Conservation (phyloP, 1,284 basidiomycete genomes). For the Sanghuangporus sanghuang region DNA sequence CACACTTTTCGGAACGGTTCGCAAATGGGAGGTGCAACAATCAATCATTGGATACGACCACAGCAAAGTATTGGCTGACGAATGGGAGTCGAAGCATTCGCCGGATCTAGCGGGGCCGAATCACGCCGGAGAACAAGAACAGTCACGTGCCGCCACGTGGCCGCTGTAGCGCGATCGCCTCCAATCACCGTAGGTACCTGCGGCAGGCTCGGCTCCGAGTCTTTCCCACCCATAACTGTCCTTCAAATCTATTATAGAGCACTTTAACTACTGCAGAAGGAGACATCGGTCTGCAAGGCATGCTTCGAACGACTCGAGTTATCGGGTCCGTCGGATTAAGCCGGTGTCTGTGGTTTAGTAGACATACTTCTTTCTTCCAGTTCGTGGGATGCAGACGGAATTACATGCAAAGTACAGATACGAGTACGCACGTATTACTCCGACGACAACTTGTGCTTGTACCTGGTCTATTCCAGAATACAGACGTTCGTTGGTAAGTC, state of each 20-base stretch:
- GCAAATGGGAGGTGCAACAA: not conserved
- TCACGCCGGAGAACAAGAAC: not conserved
- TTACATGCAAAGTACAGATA: not conserved
- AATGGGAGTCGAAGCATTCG: not conserved
- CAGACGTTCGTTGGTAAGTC: not conserved
- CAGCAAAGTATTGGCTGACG: not conserved
- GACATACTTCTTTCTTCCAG: not conserved
- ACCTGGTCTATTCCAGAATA: not conserved
- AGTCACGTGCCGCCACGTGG: not conserved
- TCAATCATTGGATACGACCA: not conserved
- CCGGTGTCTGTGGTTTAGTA: not conserved
- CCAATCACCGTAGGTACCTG: too few species aligned
- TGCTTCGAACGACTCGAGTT: too few species aligned
- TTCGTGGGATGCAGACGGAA: not conserved
- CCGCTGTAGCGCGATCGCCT: not conserved
- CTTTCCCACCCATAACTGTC: too few species aligned
- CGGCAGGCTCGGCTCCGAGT: too few species aligned
- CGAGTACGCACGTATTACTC: not conserved
- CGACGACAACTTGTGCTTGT: not conserved
- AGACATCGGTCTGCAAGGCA: too few species aligned
- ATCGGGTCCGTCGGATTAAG: not conserved
- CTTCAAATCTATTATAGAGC: too few species aligned
- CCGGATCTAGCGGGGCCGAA: not conserved
- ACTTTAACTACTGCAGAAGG: too few species aligned
- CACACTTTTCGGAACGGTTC: not conserved